Evolutionary conservation across 306 rosid species (phyloP).

Genomic region (Citrullus colocynthis): DNA sequence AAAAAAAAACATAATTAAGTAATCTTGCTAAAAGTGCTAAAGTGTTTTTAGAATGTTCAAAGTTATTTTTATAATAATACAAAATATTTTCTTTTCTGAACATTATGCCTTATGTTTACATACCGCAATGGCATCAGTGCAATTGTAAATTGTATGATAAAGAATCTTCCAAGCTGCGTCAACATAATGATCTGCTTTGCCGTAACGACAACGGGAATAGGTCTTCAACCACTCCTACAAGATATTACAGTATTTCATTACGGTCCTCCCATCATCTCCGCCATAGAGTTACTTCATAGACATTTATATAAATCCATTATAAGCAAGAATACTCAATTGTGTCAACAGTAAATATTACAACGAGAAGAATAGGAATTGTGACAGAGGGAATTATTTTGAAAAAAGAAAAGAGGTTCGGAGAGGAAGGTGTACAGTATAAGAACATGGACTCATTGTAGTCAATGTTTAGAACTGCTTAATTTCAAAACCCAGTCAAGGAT

Average conservation of each 20-base stretch:
- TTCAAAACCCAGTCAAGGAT: background rate
- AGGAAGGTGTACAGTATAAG: background rate
- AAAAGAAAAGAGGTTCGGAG: background rate
- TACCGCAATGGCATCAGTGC: conserved; percentile 84
- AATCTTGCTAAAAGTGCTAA: background rate
- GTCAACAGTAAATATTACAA: background rate
- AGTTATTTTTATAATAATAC: background rate
- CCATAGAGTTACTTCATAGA: background rate
- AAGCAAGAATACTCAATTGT: background rate
- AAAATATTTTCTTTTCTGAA: background rate
- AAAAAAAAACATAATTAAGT: background rate
- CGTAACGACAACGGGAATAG: conserved; percentile 72
- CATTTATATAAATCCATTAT: background rate
- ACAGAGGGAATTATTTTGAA: background rate
- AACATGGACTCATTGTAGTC: background rate
- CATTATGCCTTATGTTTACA: conserved; percentile 11
- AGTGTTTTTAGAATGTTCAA: background rate
- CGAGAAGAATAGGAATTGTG: background rate
- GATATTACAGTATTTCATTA: conserved; percentile 6
- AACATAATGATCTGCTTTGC: conserved; percentile 49
- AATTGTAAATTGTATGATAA: conserved; percentile 77
- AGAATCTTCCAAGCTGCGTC: conserved; percentile 90
- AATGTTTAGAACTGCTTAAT: background rate
- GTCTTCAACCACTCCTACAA: conserved; percentile 71
- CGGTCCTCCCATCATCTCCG: background rate